These are phyloP conservation scores for Geosmithia flava DNA, from an alignment of 2,329 filamentous ascomycete genomes.

Conservation along the genomic window DNA sequence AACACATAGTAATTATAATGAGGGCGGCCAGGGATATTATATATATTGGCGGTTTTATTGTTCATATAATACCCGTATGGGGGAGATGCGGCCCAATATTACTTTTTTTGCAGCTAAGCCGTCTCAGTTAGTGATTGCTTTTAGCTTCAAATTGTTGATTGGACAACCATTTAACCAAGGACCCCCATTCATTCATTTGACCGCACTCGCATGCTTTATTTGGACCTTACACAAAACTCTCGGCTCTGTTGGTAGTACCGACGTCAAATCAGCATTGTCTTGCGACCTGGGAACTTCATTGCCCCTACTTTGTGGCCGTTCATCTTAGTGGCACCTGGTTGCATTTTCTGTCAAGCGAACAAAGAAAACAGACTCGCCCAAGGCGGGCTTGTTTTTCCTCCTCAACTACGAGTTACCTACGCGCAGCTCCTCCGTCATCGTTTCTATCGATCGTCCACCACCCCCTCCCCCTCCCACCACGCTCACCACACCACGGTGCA, in stretches of 20 bases:
- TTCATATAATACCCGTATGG: too few relatives aligned
- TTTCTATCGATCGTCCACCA: not conserved
- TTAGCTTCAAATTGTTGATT: not conserved
- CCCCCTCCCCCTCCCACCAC: not conserved
- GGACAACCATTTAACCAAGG: not conserved
- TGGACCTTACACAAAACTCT: not conserved
- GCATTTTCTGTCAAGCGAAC: not conserved
- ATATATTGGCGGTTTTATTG: too few relatives aligned
- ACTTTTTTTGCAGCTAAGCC: not conserved
- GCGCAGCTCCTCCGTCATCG: not conserved
- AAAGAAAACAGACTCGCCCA: not conserved
- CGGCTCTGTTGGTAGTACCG: not conserved
- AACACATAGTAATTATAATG: not conserved
- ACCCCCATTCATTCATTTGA: not conserved
- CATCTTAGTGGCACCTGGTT: not conserved
- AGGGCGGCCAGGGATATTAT: not conserved
- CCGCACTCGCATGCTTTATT: not conserved
- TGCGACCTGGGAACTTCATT: not conserved
- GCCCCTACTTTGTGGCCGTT: not conserved
- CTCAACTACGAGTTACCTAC: not conserved
- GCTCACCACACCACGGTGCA: not conserved
- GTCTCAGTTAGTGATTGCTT: not conserved
- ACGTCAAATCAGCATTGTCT: not conserved
- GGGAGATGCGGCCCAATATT: too few relatives aligned
- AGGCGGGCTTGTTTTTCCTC: not conserved